A percentile compares a stretch with the other conserved stretches of the same genome.
Conservation (phyloP, 306 rosid species). For the Cercis canadensis region DNA sequence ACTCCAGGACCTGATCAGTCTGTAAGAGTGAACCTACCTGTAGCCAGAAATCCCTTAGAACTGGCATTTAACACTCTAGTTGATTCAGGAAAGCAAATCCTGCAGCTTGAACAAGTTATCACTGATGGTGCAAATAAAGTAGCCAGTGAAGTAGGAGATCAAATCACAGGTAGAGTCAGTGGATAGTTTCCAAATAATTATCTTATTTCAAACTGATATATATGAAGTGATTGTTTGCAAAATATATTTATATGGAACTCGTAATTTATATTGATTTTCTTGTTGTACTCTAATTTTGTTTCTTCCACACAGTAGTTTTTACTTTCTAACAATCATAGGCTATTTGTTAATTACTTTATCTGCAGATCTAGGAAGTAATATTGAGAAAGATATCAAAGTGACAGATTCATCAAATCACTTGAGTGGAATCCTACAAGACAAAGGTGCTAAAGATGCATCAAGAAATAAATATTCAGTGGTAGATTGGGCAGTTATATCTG, state of each 20-base stretch:
- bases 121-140: neutral
- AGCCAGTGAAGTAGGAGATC: neutral
- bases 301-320: no score
- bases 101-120: neutral
- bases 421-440: neutral
- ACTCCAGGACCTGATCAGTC: slow-evolving; percentile 17
- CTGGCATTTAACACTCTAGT: neutral
- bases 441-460: slow-evolving; percentile 18
- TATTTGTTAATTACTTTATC: slow-evolving; percentile 13
- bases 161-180: neutral
- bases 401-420: slow-evolving; percentile 15
- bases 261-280: no score
- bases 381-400: neutral
- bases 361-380: slow-evolving; percentile 33
- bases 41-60: neutral
- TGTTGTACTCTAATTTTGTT: no score
- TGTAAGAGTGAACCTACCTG: neutral
- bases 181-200: no score
- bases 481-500: slow-evolving; percentile 29
- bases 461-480: slow-evolving; percentile 21
- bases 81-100: slow-evolving; percentile 24
- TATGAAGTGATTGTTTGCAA: no score
- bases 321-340: neutral
- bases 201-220: no score
- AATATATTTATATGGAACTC: no score